phyloP scores from a whole-genome alignment of 352 stramenopile species.

The Phytophthora syringae region DNA sequence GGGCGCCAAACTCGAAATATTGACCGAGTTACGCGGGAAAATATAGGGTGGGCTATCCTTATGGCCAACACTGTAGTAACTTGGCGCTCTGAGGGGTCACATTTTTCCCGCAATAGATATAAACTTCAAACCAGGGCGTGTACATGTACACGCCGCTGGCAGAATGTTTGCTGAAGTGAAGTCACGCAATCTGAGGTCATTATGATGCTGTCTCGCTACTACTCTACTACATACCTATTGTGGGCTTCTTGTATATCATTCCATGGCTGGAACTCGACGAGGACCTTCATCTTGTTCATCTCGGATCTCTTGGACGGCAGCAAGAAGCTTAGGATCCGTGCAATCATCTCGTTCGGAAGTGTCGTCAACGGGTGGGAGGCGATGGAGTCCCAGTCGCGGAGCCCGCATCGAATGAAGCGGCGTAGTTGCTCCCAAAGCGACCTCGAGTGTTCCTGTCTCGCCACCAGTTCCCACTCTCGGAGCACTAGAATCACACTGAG shows the following conservation, averaged over 20 bases:
- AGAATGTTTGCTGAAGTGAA: not conserved
- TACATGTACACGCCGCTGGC: too few relatives aligned
- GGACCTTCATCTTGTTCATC: not conserved
- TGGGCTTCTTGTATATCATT: too few relatives aligned
- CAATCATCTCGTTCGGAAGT: not conserved
- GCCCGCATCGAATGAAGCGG: not conserved
- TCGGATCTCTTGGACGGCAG: not conserved
- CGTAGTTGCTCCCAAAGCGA: not conserved
- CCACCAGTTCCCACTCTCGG: constrained; percentile 3
- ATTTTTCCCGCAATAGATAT: too few relatives aligned
- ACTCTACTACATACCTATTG: too few relatives aligned
- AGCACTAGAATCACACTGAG: not conserved
- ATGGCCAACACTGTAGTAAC: too few relatives aligned
- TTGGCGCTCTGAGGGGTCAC: too few relatives aligned
- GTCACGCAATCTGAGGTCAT: not conserved
- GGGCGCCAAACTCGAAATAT: too few relatives aligned
- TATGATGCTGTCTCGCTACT: not conserved
- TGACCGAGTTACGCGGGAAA: too few relatives aligned
- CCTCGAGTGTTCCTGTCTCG: not conserved
- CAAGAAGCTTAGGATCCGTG: constrained; percentile 2
- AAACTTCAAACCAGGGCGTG: too few relatives aligned
- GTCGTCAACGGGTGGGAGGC: not conserved
- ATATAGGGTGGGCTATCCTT: too few relatives aligned
- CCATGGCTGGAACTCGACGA: not conserved
- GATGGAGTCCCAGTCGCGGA: constrained; percentile 2